Evolutionary conservation across 257 asterid species (phyloP), one percentile per base, ranked within the genome.

Genomic region (Nicotiana benthamiana): DNA sequence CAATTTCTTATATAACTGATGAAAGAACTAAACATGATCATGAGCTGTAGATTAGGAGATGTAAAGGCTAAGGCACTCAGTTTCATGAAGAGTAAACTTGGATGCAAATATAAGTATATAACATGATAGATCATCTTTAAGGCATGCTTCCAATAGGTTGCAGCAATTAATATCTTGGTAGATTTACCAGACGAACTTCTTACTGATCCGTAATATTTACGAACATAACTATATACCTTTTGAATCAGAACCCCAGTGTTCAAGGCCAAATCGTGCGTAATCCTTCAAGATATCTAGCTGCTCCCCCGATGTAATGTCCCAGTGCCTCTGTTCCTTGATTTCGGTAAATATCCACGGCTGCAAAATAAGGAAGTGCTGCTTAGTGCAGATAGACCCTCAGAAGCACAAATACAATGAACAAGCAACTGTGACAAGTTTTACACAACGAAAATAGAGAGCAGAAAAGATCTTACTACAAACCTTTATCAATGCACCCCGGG

Each of bases 321-420:
- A 96, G 80, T 96, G 94, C 90, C 97, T 91, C 89, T 96, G 98
- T 82, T 96, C 99, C 91, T 92, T 96, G 83, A 96, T 91, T 88
- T 96, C 98, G 32, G 98, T 96, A 80, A 96, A 96, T 83, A 96
- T 85, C 99, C 99, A 96, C 5, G 98, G 99, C 98, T 95, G 91
- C 83, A 83, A 83, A 87, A 70, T 78, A 53, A 30, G 43, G 62
- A 77, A 75, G 13, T 27, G 76, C 64, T 36, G 80, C 30, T 75
- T 16, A 78, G 65, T 40, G 66, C 79, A 70, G 60, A 72, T 72
- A 46, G 57, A 72, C 40, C 32, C 78, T 24, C 32, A 46, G 61
- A 72, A 22, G 40, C 60, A 72, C 60, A 46, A 22, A 72, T 72
- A 7, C 40, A 72, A 72, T 13, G 77, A 72, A 22, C 60, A 46